Evolutionary conservation across 208 protist species (phyloP).

Genomic region (Phytomonas francai): DNA sequence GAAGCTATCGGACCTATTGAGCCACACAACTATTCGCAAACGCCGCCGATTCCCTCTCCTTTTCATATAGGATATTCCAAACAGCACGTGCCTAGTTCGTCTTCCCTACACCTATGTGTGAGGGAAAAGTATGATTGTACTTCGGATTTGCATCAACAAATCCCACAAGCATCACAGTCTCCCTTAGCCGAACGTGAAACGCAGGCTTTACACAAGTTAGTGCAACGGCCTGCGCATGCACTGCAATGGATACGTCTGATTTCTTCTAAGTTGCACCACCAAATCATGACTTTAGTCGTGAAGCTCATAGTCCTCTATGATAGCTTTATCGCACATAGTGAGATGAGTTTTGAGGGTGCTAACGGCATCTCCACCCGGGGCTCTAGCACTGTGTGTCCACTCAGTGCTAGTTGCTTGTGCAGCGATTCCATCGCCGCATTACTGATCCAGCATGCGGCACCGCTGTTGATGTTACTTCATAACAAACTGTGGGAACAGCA

Average conservation of each 20-base stretch:
- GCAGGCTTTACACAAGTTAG: background rate
- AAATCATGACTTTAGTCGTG: slow-evolving; percentile 36
- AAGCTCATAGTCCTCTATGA: slow-evolving; percentile 65
- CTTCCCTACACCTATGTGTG: background rate
- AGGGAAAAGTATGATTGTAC: background rate
- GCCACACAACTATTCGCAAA: background rate
- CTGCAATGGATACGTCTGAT: background rate
- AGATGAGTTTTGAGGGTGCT: slow-evolving; percentile 35
- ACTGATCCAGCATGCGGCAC: slow-evolving; percentile 13
- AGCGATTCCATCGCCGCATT: slow-evolving; percentile 22
- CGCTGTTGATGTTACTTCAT: slow-evolving; percentile 20
- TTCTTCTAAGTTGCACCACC: slow-evolving; percentile 20
- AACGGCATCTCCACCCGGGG: slow-evolving; percentile 42
- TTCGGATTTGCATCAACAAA: background rate
- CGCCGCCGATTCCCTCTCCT: background rate
- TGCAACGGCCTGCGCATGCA: background rate
- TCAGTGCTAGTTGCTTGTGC: slow-evolving; percentile 42
- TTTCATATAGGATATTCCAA: background rate
- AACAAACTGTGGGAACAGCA: slow-evolving; percentile 16
- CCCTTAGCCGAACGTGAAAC: background rate
- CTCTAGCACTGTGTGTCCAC: slow-evolving; percentile 13
- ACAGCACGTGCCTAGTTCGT: background rate
- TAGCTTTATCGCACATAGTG: slow-evolving; percentile 70
- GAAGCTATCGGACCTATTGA: background rate
- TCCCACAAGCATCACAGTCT: background rate